Percentiles rank a stretch among this genome's conserved stretches.
Evolutionary conservation across 164 flowering plant genomes (phyloP).

Genomic region (Tetracentron sinense): DNA sequence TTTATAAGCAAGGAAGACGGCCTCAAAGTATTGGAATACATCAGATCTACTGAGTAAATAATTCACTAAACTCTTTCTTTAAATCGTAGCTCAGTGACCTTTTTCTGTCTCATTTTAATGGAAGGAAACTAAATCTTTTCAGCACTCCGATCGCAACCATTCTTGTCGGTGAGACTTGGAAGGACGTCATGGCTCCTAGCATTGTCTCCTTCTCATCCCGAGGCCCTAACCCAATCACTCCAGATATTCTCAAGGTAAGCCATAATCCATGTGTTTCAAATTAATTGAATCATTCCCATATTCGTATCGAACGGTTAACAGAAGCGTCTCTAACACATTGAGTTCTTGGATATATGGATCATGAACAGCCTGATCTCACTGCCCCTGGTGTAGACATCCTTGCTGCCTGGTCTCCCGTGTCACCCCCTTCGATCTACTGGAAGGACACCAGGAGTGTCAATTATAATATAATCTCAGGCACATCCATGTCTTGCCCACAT

Average conservation of each 20-base stretch:
- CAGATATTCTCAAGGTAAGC: slow-evolving; percentile 38
- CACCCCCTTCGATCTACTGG: slow-evolving; percentile 17
- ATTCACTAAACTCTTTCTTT: background rate
- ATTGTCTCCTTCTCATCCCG: slow-evolving; percentile 36
- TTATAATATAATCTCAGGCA: slow-evolving; percentile 38
- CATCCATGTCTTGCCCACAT: slow-evolving; percentile 58
- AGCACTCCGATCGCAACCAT: slow-evolving; percentile 41
- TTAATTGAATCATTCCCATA: background rate
- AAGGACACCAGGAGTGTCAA: slow-evolving; percentile 25
- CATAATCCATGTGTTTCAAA: background rate
- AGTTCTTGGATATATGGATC: slow-evolving; percentile 1
- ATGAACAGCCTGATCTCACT: slow-evolving; percentile 34
- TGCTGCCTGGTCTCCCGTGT: slow-evolving; percentile 35
- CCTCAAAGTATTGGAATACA: slow-evolving; percentile 26
- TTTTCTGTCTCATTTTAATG: no score
- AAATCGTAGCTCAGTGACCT: no score
- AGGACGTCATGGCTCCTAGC: slow-evolving; percentile 28
- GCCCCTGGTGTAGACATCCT: slow-evolving; percentile 43
- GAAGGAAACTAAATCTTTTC: slow-evolving; percentile 7
- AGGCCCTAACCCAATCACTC: slow-evolving; percentile 33
- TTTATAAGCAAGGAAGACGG: slow-evolving; percentile 28
- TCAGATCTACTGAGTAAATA: slow-evolving; percentile 30
- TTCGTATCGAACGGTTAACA: no score
- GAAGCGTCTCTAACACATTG: background rate
- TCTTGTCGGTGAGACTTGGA: slow-evolving; percentile 18